phyloP scores from a whole-genome alignment of 768 basidiomycete species.

The Auriscalpium orientale region DNA sequence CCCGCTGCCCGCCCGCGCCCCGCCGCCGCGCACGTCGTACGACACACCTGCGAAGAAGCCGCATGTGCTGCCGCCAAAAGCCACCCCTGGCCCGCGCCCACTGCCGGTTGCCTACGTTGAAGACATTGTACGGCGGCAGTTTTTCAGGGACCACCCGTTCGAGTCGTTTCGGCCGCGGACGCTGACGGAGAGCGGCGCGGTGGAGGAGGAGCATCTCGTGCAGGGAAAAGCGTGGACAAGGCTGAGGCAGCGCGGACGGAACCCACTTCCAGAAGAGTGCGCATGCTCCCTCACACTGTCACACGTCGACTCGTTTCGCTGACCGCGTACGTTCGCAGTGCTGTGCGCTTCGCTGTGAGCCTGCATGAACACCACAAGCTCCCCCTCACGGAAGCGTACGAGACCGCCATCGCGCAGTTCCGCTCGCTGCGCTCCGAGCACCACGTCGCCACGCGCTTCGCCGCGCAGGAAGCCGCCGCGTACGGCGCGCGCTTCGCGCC shows the following conservation, averaged over 20 bases:
- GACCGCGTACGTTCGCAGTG: slow-evolving; percentile 37
- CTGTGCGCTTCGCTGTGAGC: slow-evolving; percentile 72
- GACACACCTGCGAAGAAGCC: slow-evolving; percentile 29
- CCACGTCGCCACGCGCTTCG: slow-evolving; percentile 67
- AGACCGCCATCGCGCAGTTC: slow-evolving; percentile 74
- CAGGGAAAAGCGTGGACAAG: slow-evolving; percentile 65
- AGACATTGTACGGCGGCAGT: slow-evolving; percentile 80
- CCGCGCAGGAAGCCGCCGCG: slow-evolving; percentile 70
- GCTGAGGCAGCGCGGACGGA: slow-evolving; percentile 71
- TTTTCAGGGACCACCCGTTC: slow-evolving; percentile 95
- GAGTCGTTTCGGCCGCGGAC: slow-evolving; percentile 81
- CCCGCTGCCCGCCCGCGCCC: slow-evolving; percentile 70
- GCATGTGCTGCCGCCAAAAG: slow-evolving; percentile 4
- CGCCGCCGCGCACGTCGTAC: slow-evolving; percentile 47
- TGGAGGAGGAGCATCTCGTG: slow-evolving; percentile 50
- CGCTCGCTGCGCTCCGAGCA: slow-evolving; percentile 81
- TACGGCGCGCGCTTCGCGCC: slow-evolving; percentile 60
- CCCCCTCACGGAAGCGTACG: slow-evolving; percentile 75
- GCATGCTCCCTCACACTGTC: slow-evolving; percentile 22
- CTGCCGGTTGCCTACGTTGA: slow-evolving; percentile 69
- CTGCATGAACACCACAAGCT: slow-evolving; percentile 58
- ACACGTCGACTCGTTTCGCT: neutral
- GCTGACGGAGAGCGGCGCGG: slow-evolving; percentile 61
- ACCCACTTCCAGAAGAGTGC: slow-evolving; percentile 88
- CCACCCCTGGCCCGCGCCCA: slow-evolving; percentile 26